A percentile compares a stretch with the other conserved stretches of the same genome.
Conservation (phyloP, 1,139 yeast species). For the Suhomyces guaymorum region DNA sequence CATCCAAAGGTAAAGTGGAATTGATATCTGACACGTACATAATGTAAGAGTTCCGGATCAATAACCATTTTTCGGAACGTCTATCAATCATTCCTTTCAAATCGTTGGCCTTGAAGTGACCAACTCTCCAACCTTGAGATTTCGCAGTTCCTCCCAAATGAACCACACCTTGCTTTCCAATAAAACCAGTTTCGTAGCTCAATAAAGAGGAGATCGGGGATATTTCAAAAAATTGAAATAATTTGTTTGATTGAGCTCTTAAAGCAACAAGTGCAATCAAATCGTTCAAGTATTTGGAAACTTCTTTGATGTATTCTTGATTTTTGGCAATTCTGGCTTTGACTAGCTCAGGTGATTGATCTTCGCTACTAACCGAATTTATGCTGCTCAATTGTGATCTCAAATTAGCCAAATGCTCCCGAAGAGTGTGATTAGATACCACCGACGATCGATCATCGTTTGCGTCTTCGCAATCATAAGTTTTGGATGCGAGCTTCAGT, state of each 20-base stretch:
- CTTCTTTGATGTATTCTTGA: slow-evolving; percentile 40
- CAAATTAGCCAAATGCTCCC: slow-evolving; percentile 30
- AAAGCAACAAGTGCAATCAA: slow-evolving; percentile 61
- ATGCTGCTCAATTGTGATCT: slow-evolving; percentile 34
- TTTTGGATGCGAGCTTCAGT: neutral
- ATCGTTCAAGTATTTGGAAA: slow-evolving; percentile 65
- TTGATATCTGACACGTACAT: slow-evolving; percentile 83
- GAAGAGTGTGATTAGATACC: slow-evolving; percentile 22
- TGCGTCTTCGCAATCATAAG: neutral
- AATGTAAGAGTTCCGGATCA: slow-evolving; percentile 80
- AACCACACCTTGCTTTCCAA: slow-evolving; percentile 87
- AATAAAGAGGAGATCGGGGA: slow-evolving; percentile 85
- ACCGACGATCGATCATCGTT: slow-evolving; percentile 20
- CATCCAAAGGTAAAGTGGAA: slow-evolving; percentile 87
- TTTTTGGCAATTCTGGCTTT: slow-evolving; percentile 29
- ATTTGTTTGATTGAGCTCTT: slow-evolving; percentile 76
- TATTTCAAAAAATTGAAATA: slow-evolving; percentile 84
- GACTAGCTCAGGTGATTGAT: slow-evolving; percentile 34
- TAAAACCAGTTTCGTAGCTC: slow-evolving; percentile 77
- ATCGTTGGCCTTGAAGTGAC: slow-evolving; percentile 80
- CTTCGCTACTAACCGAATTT: slow-evolving; percentile 29
- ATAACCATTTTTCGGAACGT: slow-evolving; percentile 89
- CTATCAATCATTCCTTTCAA: slow-evolving; percentile 83
- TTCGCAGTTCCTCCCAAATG: slow-evolving; percentile 80
- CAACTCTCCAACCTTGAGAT: slow-evolving; percentile 94